Base-by-base conservation (phyloP, 1,139 yeast genomes). In the Zygoascus sp. region DNA sequence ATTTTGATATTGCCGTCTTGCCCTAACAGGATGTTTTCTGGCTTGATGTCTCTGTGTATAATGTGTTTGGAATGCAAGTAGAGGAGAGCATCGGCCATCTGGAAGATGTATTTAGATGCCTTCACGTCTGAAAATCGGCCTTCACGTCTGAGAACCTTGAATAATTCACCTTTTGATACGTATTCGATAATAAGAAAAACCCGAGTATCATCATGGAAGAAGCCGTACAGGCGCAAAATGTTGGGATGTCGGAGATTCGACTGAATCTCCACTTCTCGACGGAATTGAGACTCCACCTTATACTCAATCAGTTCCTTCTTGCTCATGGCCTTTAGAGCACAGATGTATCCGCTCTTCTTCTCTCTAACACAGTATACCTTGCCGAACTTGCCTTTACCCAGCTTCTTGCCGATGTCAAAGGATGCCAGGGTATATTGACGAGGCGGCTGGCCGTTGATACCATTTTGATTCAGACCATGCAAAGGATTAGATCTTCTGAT, bases 361-460 rank as follows among this genome's bases (percentile, higher is more conserved):
- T 90, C 97, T 50, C 77, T 75, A 11, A 85, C 97, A 59, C 96
- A 86, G 65, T 89, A 90, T 0, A 92, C 98, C 56, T 80, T 81
- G 2, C 98, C 98, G 58, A 90, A 80, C 64, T 89, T 89, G 2
- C 98, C 98, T 61, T 87, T 88, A 0, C 98, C 98, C 32, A 92
- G 73, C 49, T 85, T 81, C 47, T 83, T 77, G 10, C 98, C 98
- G 40, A 92, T 75, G 57, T 89, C 96, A 68, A 88, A 92, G 61
- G 40, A 32, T 2, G 44, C 36, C 13, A 81, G 62, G 1, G 68
- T 53, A 46, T 63, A 67, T 34, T 61, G 56, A 15, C 64, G 53
- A 32, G 50, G 50, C 35, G 45, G 37, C n/a, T 46, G 43, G n/a
- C 55, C 52, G 21, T 43, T 47, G 32, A 55, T 32, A 19, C 49